Percentiles rank a stretch among this genome's conserved stretches.
phyloP scores from a whole-genome alignment of 2,329 filamentous ascomycete genomes.

The Fusarium denticulatum region DNA sequence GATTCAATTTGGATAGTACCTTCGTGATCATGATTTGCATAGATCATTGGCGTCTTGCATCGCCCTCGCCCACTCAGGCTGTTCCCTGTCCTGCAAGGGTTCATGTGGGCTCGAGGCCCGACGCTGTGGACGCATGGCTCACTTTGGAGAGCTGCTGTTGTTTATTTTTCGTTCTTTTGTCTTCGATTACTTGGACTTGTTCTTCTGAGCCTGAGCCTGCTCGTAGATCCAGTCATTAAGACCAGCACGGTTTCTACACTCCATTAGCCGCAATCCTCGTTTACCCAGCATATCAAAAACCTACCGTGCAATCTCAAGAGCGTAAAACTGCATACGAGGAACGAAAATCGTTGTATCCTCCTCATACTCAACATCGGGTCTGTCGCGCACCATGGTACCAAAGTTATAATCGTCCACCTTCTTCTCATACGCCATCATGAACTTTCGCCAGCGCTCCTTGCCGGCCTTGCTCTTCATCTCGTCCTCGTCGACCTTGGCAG shows the following conservation, averaged over 20 bases:
- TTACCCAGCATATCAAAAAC: fast-evolving
- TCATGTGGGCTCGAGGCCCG: slow-evolving; percentile 13
- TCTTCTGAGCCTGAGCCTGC: slow-evolving; percentile 72
- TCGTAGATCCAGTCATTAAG: slow-evolving; percentile 99
- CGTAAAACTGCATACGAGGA: slow-evolving; percentile 68
- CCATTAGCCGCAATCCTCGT: slow-evolving; percentile 6
- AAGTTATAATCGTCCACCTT: slow-evolving; percentile 98
- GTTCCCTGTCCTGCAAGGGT: not conserved
- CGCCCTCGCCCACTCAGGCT: not conserved
- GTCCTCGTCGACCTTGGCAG: slow-evolving; percentile 84
- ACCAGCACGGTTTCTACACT: slow-evolving; percentile 80
- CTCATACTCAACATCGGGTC: slow-evolving; percentile 84
- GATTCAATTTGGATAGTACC: not conserved
- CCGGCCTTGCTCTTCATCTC: slow-evolving; percentile 97
- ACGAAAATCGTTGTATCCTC: slow-evolving; percentile 90
- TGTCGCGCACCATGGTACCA: slow-evolving; percentile 88
- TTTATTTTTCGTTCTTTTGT: not conserved
- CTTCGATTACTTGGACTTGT: slow-evolving; percentile 39
- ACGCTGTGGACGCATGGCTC: slow-evolving; percentile 11
- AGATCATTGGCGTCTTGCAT: slow-evolving; percentile 1
- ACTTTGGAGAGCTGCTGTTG: slow-evolving; percentile 2
- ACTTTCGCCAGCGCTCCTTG: slow-evolving; percentile 94
- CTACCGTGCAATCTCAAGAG: slow-evolving; percentile 60
- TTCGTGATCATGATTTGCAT: not conserved
- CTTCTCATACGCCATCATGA: slow-evolving; percentile 94